Evolutionary conservation across 352 stramenopile genomes (phyloP), one percentile per base, ranked within the genome.

Genomic region (Thraustotheca clavata): DNA sequence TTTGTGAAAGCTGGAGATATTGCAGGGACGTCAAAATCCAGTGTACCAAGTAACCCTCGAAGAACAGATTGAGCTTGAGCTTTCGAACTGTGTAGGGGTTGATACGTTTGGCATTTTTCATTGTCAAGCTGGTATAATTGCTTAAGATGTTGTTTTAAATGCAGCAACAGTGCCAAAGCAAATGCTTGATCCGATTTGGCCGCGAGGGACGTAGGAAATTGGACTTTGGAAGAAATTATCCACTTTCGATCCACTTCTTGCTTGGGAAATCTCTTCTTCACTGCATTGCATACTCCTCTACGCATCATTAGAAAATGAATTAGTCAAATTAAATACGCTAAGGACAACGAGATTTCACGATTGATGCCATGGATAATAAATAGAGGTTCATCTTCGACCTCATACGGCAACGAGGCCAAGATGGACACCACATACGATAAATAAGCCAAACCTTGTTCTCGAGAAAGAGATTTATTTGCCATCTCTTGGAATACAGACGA

Each of bases 361-460:
- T 92, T 92, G 70, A 93, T 88, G 59, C 76, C 74, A 75, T 94
- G 91, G 74, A 95, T 91, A 75, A 95, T 71, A 66, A 85, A 87
- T 22, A 95, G 72, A 41, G 83, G 86, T 38, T 95, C 84, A 35
- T 95, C 80, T 31, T 93, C 82, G 33, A 89, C 67, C 24, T 89
- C 80, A 52, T 87, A 95, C 29, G 86, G 84, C 36, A 95, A 69
- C 9, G 77, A 72, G 8, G 78, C 72, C 20, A 95, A 59, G 8
- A 95, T 65, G 47, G 88, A 71, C 7, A 81, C 71, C 29, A 93
- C 24, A 68, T 91, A 95, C 63, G 68, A 80, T 59, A 92, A 72
- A 75, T 90, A 93, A 36, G 88, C 77, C 35, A 92, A 62, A 7
- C 50, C 76, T 16, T 66, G 36, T 22, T 71, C 60, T 9, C 18